Evolutionary conservation across 257 asterid species (phyloP), one percentile per base, ranked within the genome.

Genomic region (Mentha longifolia): DNA sequence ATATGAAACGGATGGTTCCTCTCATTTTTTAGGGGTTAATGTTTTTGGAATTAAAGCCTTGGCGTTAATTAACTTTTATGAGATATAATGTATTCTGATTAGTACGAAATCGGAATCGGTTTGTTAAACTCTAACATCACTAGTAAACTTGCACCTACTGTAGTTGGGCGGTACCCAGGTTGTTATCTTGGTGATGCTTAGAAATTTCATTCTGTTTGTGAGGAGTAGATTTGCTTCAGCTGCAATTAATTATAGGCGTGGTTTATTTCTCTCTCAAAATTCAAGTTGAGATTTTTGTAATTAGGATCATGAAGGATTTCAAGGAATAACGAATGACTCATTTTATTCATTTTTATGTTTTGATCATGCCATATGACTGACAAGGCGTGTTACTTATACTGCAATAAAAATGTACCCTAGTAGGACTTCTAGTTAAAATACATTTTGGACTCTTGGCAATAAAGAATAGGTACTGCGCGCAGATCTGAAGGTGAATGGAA

Each of bases 131-230:
- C 43, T 35, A 12, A 9, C 46, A 51, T 31, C 54, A 20, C 39
- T 22, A 42, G 11, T 70, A 33, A 66, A 46, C 41, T n/a, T 41
- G 43, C 35, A 54, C 65, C 65, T 12, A 22, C 50, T 22, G 8
- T 55, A 14, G 49, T 31, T 7, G 37, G 74, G 60, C 42, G 20
- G 10, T 51, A 16, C 33, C 57, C 39, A 61, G 66, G 61, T 33
- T 72, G 39, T 72, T 45, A 56, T 17, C 35, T 50, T 49, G 74
- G 54, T 67, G 68, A 16, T 52, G 59, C 78, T 54, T 49, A 55
- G 54, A 19, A 11, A 28, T 7, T 8, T 51, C 49, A 64, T 41
- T 47, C 57, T 69, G 67, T 7, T 17, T 45, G n/a, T 15, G 71
- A 31, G 65, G 41, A 37, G 13, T 39, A 14, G 37, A 35, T 49